Base-by-base conservation (phyloP, 1,139 yeast species). In the Yamadazyma trypodendri region DNA sequence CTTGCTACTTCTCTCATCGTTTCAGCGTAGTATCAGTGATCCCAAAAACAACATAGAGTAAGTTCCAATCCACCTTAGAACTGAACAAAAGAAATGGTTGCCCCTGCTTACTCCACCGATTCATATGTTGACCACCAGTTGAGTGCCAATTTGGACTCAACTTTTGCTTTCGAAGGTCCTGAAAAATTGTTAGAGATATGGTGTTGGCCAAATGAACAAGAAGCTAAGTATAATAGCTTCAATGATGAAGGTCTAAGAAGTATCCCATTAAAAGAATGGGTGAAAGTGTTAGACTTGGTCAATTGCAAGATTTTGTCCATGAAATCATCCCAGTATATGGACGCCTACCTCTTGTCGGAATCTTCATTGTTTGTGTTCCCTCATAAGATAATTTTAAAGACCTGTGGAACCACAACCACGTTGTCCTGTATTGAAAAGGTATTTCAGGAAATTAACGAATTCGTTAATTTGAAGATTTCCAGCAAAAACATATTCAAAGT, bases 361-460 rank as follows among this genome's bases (percentile, higher is more conserved):
- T 85, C 95, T 31, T 85, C 96, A 14, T 67, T 92, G 56, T 90
- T 92, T 65, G 95, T 92, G 22, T 90, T 82, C 56, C 81, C 87
- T 22, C 92, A 89, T 62, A 89, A 86, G 60, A 54, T 90, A 48
- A 81, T 90, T 41, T 72, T 92, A 55, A 92, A 92, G 63, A 92
- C 98, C 11, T 92, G 98, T 60, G 98, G 98, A 9, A 90, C 97
- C 11, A 92, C 97, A 2, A 88, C 97, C 2, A 83, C 96, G 1
- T 72, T 92, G 45, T 77, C 81, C 23, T 92, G 97, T 51, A 65
- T 92, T 29, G 80, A 78, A 22, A 73, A 77, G 39, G 65, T 90
- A 42, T 76, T 84, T 48, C 74, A 75, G 31, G 60, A 78, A 18
- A 45, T 44, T 21, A 46, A 42, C 23, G 36, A 46, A 6, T 54